Evolutionary conservation across 495 filamentous ascomycete genomes (phyloP).

Genomic region (Aspergillus steynii): DNA sequence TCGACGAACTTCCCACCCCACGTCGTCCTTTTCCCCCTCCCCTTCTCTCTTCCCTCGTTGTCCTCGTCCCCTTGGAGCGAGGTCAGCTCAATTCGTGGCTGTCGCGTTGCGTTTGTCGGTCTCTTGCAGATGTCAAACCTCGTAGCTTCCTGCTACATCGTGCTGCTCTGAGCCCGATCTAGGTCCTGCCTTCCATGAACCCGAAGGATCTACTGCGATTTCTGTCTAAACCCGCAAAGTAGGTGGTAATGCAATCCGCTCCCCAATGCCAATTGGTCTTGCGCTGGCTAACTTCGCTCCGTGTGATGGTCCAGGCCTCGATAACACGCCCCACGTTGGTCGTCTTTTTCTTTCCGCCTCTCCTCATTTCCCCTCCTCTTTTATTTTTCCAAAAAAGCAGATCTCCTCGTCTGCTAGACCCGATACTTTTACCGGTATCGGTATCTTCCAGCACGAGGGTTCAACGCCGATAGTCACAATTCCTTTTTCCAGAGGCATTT

Average conservation of each 20-base stretch:
- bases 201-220: conserved; percentile 89
- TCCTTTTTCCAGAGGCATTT: conserved; percentile 79
- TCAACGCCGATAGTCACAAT: conserved; percentile 71
- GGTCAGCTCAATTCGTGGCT: background rate
- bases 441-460: conserved; percentile 73
- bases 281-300: conserved; percentile 3
- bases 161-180: conserved; percentile 39
- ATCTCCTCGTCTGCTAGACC: conserved; percentile 85
- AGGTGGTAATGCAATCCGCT: conserved; percentile 30
- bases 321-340: conserved; percentile 65
- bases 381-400: conserved; percentile 47
- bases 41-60: background rate
- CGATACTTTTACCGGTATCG: conserved; percentile 90
- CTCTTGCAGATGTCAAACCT: conserved; percentile 39
- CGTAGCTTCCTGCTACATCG: conserved; percentile 39
- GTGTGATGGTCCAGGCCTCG: conserved; percentile 63
- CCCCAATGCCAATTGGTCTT: background rate
- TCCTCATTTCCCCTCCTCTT: conserved; percentile 19
- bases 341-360: conserved; percentile 18
- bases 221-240: conserved; percentile 96
- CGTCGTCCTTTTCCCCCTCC: conserved; percentile 4
- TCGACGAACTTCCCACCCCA: conserved; percentile 3
- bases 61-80: background rate
- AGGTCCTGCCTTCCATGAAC: conserved; percentile 72
- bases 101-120: background rate